A percentile compares a stretch with the other conserved stretches of the same genome.
Conservation (phyloP, 768 basidiomycete genomes). For the Coprinopsis marcescibilis region DNA sequence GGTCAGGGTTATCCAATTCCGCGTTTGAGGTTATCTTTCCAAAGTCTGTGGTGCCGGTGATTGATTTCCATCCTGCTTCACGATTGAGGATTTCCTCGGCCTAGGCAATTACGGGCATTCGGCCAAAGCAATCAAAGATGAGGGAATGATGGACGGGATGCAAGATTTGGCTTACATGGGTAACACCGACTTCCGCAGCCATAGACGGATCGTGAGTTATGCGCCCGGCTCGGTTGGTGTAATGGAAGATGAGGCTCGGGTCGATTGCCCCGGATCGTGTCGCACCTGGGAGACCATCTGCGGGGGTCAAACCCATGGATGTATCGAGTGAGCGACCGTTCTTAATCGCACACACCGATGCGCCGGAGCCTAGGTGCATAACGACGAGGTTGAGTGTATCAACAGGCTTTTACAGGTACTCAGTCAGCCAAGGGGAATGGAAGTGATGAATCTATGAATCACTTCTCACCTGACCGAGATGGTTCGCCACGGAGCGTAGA, state of each 20-base stretch:
- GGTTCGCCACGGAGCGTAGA: conserved; percentile 51
- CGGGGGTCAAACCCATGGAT: conserved; percentile 87
- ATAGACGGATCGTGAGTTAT: conserved; percentile 50
- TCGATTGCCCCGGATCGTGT: conserved; percentile 83
- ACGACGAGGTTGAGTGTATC: conserved; percentile 67
- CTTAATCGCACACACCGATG: conserved; percentile 72
- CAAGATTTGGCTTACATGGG: conserved; percentile 28
- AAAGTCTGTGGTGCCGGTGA: conserved; percentile 82
- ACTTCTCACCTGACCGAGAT: conserved; percentile 46
- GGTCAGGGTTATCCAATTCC: conserved; percentile 21
- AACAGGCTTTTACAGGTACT: conserved; percentile 26
- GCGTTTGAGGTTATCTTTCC: conserved; percentile 52
- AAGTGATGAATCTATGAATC: neutral
- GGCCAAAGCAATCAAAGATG: neutral
- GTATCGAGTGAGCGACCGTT: conserved; percentile 76
- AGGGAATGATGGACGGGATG: neutral
- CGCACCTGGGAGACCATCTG: conserved; percentile 85
- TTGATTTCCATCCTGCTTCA: conserved; percentile 70
- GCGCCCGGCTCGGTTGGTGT: conserved; percentile 46
- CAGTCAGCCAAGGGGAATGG: neutral
- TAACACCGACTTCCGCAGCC: conserved; percentile 46
- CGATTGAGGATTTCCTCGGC: conserved; percentile 73
- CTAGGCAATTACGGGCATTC: conserved; percentile 19
- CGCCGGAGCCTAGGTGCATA: conserved; percentile 88
- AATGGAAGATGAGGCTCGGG: conserved; percentile 85